phyloP scores from a whole-genome alignment of 2,329 filamentous ascomycete species.

The Chaetomiaceae sp. region DNA sequence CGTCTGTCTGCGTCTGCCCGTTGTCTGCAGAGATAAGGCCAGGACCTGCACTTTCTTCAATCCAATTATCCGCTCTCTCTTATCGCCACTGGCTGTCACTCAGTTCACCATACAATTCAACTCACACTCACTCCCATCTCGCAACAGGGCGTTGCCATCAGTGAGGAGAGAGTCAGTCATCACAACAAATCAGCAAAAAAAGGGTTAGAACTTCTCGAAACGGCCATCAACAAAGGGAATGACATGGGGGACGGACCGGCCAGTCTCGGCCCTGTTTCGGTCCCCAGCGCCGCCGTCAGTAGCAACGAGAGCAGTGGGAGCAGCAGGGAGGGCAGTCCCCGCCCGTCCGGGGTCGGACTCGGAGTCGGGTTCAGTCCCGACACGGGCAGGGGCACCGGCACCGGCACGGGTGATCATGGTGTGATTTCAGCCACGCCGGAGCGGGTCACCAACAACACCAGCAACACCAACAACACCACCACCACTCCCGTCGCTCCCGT shows the following conservation, averaged over 20 bases:
- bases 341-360: neutral
- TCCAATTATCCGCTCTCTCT: too few species aligned
- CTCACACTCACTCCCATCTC: too few species aligned
- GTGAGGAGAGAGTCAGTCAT: neutral
- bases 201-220: neutral
- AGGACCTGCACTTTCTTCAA: too few species aligned
- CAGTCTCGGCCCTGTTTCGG: slow-evolving; percentile 1
- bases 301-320: neutral
- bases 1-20: too few species aligned
- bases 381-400: neutral
- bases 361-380: neutral
- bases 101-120: too few species aligned
- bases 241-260: slow-evolving; percentile 11
- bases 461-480: neutral
- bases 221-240: neutral
- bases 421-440: neutral
- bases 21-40: too few species aligned
- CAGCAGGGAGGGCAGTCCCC: neutral
- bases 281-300: neutral
- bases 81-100: too few species aligned
- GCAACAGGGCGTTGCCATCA: too few species aligned
- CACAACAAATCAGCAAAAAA: neutral
- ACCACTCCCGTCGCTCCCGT: too few species aligned
- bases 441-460: neutral
- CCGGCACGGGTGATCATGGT: neutral